These are phyloP conservation scores for Castanea mollissima DNA, from an alignment of 306 rosid species.

Conservation along the genomic window DNA sequence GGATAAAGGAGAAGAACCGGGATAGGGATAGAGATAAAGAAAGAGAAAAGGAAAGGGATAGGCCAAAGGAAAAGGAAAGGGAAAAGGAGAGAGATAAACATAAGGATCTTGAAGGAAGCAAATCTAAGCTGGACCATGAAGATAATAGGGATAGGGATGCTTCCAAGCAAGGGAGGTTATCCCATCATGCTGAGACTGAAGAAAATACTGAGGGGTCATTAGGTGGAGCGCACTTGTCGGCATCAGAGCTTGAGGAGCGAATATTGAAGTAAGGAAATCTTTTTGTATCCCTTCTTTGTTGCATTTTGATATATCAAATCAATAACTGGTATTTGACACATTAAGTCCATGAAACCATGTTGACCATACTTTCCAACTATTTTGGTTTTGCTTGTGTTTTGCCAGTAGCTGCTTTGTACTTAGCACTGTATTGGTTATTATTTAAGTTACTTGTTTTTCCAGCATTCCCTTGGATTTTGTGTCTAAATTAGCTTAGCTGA, in stretches of 20 bases:
- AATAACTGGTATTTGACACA: background rate
- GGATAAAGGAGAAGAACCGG: constrained; percentile 47
- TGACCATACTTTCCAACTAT: background rate
- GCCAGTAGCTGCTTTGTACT: background rate
- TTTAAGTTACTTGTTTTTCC: background rate
- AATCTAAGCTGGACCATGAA: constrained; percentile 35
- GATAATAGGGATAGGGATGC: constrained; percentile 49
- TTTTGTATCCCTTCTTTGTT: background rate
- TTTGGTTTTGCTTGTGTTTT: background rate
- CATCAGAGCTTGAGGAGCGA: constrained; percentile 68
- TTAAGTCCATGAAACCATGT: background rate
- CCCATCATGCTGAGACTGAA: constrained; percentile 32
- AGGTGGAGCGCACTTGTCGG: constrained; percentile 26
- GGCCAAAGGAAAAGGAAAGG: constrained; percentile 50
- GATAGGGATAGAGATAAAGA: constrained; percentile 47
- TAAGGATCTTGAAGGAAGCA: constrained; percentile 38
- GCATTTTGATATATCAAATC: background rate
- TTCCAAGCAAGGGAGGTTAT: constrained; percentile 41
- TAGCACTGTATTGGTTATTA: background rate
- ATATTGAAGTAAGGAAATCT: constrained; percentile 54
- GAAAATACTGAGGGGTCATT: constrained; percentile 34
- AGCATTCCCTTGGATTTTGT: background rate
- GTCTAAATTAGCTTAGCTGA: background rate
- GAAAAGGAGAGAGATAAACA: constrained; percentile 46
- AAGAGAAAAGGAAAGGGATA: constrained; percentile 34